A percentile compares a stretch with the other conserved stretches of the same genome.
Evolutionary conservation across 768 basidiomycete genomes (phyloP).

Genomic region (Lentinula raphanica): DNA sequence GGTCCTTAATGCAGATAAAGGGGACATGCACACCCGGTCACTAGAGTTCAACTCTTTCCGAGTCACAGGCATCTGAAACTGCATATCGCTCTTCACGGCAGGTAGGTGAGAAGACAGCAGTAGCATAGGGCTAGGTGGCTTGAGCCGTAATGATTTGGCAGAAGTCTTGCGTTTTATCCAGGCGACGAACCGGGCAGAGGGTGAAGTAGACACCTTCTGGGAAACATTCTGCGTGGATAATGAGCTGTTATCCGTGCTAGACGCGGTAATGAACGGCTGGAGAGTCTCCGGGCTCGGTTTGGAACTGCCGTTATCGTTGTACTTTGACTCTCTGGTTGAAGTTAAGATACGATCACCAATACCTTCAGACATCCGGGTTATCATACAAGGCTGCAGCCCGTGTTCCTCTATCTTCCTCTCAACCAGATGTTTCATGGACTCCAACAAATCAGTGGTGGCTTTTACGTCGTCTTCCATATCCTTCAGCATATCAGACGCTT

Average conservation of each 20-base stretch:
- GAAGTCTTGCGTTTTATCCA: conserved; percentile 8
- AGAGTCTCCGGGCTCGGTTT: background rate
- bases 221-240: background rate
- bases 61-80: conserved; percentile 12
- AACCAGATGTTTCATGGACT: conserved; percentile 37
- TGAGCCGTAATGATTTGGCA: background rate
- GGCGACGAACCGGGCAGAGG: background rate
- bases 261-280: background rate
- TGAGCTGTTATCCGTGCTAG: background rate
- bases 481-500: too few species aligned
- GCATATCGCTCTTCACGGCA: background rate
- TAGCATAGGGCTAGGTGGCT: background rate
- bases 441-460: too few species aligned
- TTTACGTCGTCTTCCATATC: too few species aligned
- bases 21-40: conserved; percentile 25
- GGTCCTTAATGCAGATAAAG: conserved; percentile 34
- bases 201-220: background rate
- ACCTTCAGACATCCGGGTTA: conserved; percentile 60
- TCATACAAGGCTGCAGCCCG: conserved; percentile 30
- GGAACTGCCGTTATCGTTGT: too few species aligned
- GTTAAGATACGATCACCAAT: conserved; percentile 27
- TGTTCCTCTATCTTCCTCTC: conserved; percentile 36
- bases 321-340: conserved; percentile 6
- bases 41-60: conserved; percentile 36
- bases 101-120: too few species aligned